phyloP scores from a whole-genome alignment of 768 basidiomycete genomes.

The Candolleomyces efflorescens region DNA sequence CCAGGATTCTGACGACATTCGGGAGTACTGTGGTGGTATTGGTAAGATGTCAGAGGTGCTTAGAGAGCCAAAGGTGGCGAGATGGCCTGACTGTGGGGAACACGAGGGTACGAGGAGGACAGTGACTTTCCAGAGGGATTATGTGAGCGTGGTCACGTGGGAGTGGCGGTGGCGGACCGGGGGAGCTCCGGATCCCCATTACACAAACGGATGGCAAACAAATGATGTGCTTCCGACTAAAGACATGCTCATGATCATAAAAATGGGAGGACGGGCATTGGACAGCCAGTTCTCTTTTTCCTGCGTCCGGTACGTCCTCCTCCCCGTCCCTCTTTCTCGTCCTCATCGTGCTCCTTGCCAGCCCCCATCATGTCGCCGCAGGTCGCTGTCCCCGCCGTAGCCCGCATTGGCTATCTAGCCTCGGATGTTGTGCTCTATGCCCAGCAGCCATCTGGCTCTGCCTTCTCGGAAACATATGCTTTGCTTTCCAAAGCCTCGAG shows the following conservation, averaged over 20 bases:
- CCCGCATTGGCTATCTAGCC: constrained; percentile 67
- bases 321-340: not conserved
- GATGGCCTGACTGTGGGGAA: not conserved
- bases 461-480: constrained; percentile 37
- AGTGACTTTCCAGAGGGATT: not conserved
- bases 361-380: constrained; percentile 13
- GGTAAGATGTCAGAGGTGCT: not conserved
- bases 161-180: not conserved
- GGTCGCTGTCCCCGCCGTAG: constrained; percentile 38
- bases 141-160: not conserved
- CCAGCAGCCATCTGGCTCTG: constrained; percentile 39
- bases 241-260: constrained; percentile 24
- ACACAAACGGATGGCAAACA: constrained; percentile 19
- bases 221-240: constrained; percentile 38
- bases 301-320: not conserved
- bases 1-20: constrained; percentile 9
- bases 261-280: constrained; percentile 11
- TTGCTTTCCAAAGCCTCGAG: constrained; percentile 29
- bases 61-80: not conserved
- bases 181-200: not conserved
- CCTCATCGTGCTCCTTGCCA: not conserved
- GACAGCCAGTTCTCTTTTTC: constrained; percentile 6
- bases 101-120: not conserved
- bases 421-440: constrained; percentile 66
- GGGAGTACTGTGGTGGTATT: not conserved